Base-by-base conservation (phyloP, 768 basidiomycete species). In the Plicaturopsis crispa region DNA sequence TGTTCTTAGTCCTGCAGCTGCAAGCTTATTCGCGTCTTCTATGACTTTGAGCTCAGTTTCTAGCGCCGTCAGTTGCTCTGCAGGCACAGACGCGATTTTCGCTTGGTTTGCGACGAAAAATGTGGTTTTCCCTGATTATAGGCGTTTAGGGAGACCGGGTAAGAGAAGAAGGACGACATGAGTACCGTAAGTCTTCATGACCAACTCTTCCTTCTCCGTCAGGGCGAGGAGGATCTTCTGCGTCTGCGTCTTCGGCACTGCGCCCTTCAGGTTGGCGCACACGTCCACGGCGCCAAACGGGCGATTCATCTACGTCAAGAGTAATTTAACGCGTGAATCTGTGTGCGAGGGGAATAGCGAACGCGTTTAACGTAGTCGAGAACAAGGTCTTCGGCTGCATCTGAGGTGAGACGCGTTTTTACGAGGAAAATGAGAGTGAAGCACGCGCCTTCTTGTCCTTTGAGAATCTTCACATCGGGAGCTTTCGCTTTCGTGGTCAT, bases 261-360 rank as follows among this genome's bases (percentile, higher is more conserved):
- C 81, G 36, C 87, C 87, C 59, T 93, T 93, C 21, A 96, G 63
- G 60, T 96, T 96, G 7, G 90, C 87, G 12, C 85, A 73, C 4
- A 94, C 80, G 55, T 96, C 91, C 24, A 92, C 90, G 43, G 88
- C 89, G 6, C 90, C 90, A 51, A 82, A 93, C 5, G 90, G 90
- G n/a, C 90, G 73, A 59, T 94, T 94, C 77, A 90, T 87, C 87
- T 91, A 50, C 24, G 32, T 24, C 32, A 12, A 24, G 18, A 10
- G 20, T 23, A 33, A 35, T 12, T 20, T 8, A 12, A 18, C 30
- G 41, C 40, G 38, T 55, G 44, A 38, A 47, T 28, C 18, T 12
- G 35, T 17, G 5, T 5, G n/a, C 33, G 21, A 37, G 30, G 26
- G 4, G 21, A 35, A 40, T 38, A 36, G 24, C 45, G 41, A 38